Conservation (phyloP, 2,329 filamentous ascomycete genomes). For the Fusarium aywerte region DNA sequence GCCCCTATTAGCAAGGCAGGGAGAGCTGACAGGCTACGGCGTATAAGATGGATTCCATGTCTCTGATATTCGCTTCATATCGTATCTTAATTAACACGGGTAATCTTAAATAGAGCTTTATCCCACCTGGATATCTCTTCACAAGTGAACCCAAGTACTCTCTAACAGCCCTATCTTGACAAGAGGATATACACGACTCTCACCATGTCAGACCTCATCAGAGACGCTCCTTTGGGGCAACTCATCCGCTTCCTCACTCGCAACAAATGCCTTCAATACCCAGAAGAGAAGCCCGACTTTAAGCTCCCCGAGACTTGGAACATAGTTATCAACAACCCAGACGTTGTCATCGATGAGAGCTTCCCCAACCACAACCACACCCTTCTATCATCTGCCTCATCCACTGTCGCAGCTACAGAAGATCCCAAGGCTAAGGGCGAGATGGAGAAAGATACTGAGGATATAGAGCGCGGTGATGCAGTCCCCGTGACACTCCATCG, state of each 20-base stretch:
- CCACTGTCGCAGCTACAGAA: slow-evolving; percentile 36
- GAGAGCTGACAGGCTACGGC: background rate
- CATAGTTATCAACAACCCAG: slow-evolving; percentile 49
- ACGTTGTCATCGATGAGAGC: slow-evolving; percentile 34
- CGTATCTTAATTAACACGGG: background rate
- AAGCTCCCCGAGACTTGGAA: slow-evolving; percentile 58
- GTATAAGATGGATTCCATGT: slow-evolving; percentile 36
- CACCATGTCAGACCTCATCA: slow-evolving; percentile 52
- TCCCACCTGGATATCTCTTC: background rate
- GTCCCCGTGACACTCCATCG: slow-evolving; percentile 34
- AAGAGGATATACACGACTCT: background rate
- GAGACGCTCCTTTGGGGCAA: slow-evolving; percentile 69
- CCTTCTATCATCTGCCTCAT: slow-evolving; percentile 41
- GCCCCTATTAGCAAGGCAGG: slow-evolving; percentile 14
- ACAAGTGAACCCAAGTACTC: background rate
- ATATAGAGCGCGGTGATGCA: slow-evolving; percentile 20
- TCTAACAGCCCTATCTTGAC: background rate
- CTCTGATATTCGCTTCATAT: background rate
- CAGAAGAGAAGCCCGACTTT: slow-evolving; percentile 68
- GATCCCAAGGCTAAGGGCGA: slow-evolving; percentile 26
- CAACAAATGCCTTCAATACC: slow-evolving; percentile 66
- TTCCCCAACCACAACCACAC: slow-evolving; percentile 11
- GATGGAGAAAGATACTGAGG: slow-evolving; percentile 28
- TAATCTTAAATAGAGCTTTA: slow-evolving; percentile 18
- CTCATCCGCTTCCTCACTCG: slow-evolving; percentile 64